Evolutionary conservation across 2,329 filamentous ascomycete species (phyloP), one percentile per base, ranked within the genome.

Genomic region (Exophiala spinifera): DNA sequence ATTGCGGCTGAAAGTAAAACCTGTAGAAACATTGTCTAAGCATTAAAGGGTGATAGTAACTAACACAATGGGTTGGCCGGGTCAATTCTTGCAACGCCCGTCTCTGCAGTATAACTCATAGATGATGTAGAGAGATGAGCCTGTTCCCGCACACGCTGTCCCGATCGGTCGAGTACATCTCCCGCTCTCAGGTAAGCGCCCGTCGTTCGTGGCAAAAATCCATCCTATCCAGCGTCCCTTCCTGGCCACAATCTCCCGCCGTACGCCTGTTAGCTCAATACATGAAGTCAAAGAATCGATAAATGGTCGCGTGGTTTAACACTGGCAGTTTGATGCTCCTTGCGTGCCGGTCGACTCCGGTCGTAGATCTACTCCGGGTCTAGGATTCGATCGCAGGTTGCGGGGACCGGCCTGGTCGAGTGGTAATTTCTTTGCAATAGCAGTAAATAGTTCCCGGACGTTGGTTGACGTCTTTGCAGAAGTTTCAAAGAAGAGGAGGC

Each of bases 391-490:
- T 65, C 91, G 81, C 69, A 91, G 80, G 71, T 91, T 91, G 70
- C 92, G 84, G 60, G 92, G 90, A n/a, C 91, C 92, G 47, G 86
- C 91, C 74, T 97, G 94, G 69, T 99, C 94, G 64, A 97, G 85
- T 28, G 94, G 94, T 62, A 99, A 80, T 76, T 96, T 97, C 86
- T 92, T 96, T 59, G 94, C 94, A 70, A 99, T 97, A 55, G 91
- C 91, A 39, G 92, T 96, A 75, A 99, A 99, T 49, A 99, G 80
- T 65, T 97, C 94, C 67, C 86, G 84, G 51, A 99, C 94, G 66
- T 99, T 99, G 75, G 95, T 91, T 54, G 91, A 88, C 34, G 92
- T 96, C 81, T 99, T 99, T 63, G 94, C 94, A 10, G 91, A 96
- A 3, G 94, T 99, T 74, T 99, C 94, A 72, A 99, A 99, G 80